A percentile compares a stretch with the other conserved stretches of the same genome.
phyloP scores from a whole-genome alignment of 108 stramenopile genomes.

The Aurantiochytrium sp. region DNA sequence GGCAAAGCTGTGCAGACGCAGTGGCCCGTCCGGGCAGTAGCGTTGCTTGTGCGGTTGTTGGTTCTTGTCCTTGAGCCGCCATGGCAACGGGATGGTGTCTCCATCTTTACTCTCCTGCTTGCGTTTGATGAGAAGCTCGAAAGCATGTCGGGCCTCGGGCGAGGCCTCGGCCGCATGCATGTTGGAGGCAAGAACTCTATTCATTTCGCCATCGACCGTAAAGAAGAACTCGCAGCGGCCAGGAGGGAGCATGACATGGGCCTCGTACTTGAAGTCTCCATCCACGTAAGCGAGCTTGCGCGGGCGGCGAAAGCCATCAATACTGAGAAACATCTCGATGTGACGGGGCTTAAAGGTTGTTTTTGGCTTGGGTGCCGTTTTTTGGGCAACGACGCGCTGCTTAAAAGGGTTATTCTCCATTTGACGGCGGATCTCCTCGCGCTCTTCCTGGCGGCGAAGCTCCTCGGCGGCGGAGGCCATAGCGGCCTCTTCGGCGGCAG shows the following conservation, averaged over 20 bases:
- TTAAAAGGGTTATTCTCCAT: background rate
- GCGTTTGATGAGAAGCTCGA: background rate
- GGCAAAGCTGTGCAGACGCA: background rate
- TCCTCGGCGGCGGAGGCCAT: background rate
- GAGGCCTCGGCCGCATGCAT: background rate
- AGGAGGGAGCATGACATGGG: background rate
- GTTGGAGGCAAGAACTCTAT: background rate
- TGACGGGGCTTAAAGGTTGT: background rate
- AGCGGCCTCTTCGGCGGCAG: background rate
- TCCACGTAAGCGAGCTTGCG: background rate
- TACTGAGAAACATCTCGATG: background rate
- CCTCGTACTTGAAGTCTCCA: background rate
- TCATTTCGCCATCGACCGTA: background rate
- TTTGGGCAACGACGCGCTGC: background rate
- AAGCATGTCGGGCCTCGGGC: background rate
- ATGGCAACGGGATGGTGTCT: background rate
- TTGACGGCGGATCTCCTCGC: background rate
- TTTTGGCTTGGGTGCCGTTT: background rate
- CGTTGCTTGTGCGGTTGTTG: background rate
- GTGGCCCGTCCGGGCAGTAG: background rate
- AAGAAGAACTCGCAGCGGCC: conserved; percentile 11
- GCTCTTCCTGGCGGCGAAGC: background rate
- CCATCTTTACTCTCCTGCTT: background rate
- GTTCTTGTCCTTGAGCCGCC: background rate
- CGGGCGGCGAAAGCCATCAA: background rate